Evolutionary conservation across 176 grass and related monocot species (phyloP), one percentile per base, ranked within the genome.

Genomic region (Oryza coarctata): DNA sequence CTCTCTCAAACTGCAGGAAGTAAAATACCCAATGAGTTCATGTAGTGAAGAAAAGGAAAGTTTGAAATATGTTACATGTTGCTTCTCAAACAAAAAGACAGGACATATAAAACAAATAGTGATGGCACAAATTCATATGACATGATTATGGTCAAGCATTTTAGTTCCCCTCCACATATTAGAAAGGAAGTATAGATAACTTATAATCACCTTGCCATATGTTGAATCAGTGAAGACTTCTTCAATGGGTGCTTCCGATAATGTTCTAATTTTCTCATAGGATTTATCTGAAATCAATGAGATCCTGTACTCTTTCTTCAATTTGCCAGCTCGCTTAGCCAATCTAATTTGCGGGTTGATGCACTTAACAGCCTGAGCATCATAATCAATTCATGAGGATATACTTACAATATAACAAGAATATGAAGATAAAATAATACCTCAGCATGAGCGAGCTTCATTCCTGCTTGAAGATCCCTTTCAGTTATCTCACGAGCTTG

Each of bases 401-500:
- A 87, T 31, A 41, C 33, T 61, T 70, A 11, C 36, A 62, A 36
- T 9, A 23, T 6, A 88, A 67, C 32, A 57, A 73, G 25, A 81
- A 50, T 74, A 35, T 82, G n/a, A 77, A 63, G 44, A 71, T 50
- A 32, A 40, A 76, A 78, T n/a, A 74, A 66, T 63, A 98, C 96
- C 96, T 99, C 93, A 71, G 83, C 73, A 71, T 98, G 96, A 77
- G 93, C 96, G 41, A 95, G 96, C 74, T 86, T 88, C 85, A 98
- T 90, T 86, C 89, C 96, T 70, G 90, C 77, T 88, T 93, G 74
- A 86, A 95, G 91, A 85, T 95, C 96, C 63, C 87, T 95, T 89
- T 99, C 96, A 71, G 93, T 89, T 81, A 99, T 99, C 75, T 95
- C 96, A 85, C 96, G 82, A 80, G 96, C 91, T 85, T 99, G 96